Evolutionary conservation across 768 basidiomycete species (phyloP), one percentile per base, ranked within the genome.

Genomic region (Tulasnella sp.): DNA sequence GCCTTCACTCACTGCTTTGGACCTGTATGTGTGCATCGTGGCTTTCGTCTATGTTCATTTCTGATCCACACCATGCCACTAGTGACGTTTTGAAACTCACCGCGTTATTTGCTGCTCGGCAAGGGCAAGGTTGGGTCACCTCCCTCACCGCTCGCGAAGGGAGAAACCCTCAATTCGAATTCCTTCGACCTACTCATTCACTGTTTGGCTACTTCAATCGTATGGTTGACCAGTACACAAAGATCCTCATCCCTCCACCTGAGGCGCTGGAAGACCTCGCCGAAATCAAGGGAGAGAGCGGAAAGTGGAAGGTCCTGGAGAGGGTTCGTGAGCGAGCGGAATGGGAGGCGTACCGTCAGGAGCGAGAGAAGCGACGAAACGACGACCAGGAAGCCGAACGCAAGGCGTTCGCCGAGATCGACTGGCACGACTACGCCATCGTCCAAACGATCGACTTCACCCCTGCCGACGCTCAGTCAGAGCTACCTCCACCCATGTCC

Each of bases 361-460:
- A 97, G 85, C 91, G 93, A 86, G 93, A 95, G 81, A 94, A 95
- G 86, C 93, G 93, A 85, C 90, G 93, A 54, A 90, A 94, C 82
- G 96, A 98, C 84, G 95, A 99, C 83, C 92, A 94, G 83, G 97
- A 97, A 83, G 96, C 96, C 79, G 96, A 98, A 84, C 89, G 92
- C 87, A 89, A 92, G 86, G 97, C 97, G 6, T 97, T 98, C 84
- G 95, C 96, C 69, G 95, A 97, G 85, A 98, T 99, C 83, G 98
- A 99, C 85, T 99, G 98, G 98, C 96, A 99, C 84, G 98, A 99
- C 85, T 99, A 98, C 87, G 96, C 96, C 58, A 95, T 98, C 79
- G 98, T 98, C 7, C 96, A 98, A 85, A 98, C 96, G 28, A 96
- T 98, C 83, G 98, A 99, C 84, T 99, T 99, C 84, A 99, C 98